Evolutionary conservation across 2,329 filamentous ascomycete genomes (phyloP).

Genomic region (Paecilomyces formosus): DNA sequence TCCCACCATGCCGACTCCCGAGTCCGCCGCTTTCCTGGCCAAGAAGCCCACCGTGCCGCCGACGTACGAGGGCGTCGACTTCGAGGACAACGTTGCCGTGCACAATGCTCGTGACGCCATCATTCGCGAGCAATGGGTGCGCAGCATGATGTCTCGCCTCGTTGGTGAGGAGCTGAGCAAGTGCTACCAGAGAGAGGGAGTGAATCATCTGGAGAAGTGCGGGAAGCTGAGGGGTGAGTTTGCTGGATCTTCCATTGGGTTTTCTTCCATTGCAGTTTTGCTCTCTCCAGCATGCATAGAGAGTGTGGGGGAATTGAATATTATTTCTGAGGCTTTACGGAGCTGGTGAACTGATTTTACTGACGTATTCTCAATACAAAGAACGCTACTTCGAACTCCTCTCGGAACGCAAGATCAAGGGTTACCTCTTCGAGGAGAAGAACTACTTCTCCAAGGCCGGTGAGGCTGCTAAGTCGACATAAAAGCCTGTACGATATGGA

Average conservation of each 20-base stretch:
- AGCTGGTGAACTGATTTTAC: not conserved
- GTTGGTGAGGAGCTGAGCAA: slow-evolving; percentile 61
- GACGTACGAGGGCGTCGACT: slow-evolving; percentile 61
- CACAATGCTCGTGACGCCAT: slow-evolving; percentile 60
- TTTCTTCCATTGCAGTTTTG: not conserved
- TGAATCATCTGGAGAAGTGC: slow-evolving; percentile 63
- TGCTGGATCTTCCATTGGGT: not conserved
- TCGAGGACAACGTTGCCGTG: slow-evolving; percentile 55
- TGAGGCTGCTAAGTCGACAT: slow-evolving; percentile 19
- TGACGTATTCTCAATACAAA: slow-evolving; percentile 21
- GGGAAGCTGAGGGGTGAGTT: slow-evolving; percentile 56
- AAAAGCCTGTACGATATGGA: slow-evolving; percentile 1
- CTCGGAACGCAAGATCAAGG: slow-evolving; percentile 55
- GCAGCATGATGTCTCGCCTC: slow-evolving; percentile 60
- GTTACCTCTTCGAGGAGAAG: slow-evolving; percentile 58
- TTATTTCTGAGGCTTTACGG: not conserved
- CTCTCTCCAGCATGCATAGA: not conserved
- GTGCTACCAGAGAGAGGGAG: slow-evolving; percentile 58
- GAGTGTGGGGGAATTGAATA: not conserved
- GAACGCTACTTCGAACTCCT: slow-evolving; percentile 60
- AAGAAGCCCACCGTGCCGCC: slow-evolving; percentile 60
- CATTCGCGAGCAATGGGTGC: slow-evolving; percentile 61
- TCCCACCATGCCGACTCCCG: slow-evolving; percentile 53
- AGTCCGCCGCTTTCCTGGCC: slow-evolving; percentile 56
- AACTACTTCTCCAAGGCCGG: slow-evolving; percentile 45